Conservation (phyloP, 225 moss, liverwort and hornwort genomes). For the Polytrichum formosum region DNA sequence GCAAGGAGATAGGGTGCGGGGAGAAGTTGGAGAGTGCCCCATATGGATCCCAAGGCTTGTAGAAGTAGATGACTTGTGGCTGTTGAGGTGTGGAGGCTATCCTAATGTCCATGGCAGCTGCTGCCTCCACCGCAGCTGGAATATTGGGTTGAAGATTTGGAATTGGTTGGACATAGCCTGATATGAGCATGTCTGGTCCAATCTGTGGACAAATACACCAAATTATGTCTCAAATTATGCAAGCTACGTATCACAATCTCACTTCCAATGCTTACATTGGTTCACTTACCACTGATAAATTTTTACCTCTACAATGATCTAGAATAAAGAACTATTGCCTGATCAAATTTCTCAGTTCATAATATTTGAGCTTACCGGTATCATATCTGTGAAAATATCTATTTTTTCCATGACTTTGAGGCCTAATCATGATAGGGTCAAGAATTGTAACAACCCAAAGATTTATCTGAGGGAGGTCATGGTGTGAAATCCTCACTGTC, state of each 20-base stretch:
- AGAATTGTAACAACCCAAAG: no score
- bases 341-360: no score
- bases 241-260: background rate
- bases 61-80: slow-evolving; percentile 70
- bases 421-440: no score
- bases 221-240: background rate
- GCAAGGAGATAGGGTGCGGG: slow-evolving; percentile 69
- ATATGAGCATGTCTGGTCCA: slow-evolving; percentile 85
- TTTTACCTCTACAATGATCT: no score
- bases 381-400: no score
- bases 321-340: no score
- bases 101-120: slow-evolving; percentile 28
- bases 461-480: no score
- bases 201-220: slow-evolving; percentile 42
- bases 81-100: slow-evolving; percentile 24
- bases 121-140: slow-evolving; percentile 41
- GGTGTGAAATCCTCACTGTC: background rate
- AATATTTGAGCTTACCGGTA: no score
- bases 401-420: no score
- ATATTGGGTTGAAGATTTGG: slow-evolving; percentile 46
- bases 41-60: slow-evolving; percentile 90
- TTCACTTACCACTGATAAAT: no score
- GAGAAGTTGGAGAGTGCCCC: slow-evolving; percentile 94
- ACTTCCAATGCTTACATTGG: no score
- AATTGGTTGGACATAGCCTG: slow-evolving; percentile 77